Percentiles rank a stretch among this genome's conserved stretches.
Conservation (phyloP, 2,329 filamentous ascomycete genomes). For the Botrytis porri region DNA sequence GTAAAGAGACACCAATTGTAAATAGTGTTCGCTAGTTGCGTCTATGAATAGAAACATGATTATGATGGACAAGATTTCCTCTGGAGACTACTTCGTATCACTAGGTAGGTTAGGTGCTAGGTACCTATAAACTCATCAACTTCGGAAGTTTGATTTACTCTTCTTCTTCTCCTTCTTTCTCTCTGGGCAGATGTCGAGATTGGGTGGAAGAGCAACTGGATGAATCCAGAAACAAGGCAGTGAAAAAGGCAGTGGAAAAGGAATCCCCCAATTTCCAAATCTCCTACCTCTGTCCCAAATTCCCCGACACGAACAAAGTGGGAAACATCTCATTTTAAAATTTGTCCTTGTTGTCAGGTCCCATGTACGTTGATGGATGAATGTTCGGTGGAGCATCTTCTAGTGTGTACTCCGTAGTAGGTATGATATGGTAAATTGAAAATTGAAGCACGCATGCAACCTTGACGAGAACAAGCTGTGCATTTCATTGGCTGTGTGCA, state of each 20-base stretch:
- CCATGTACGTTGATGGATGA: neutral
- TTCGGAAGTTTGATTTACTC: neutral
- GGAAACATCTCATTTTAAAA: constrained; percentile 18
- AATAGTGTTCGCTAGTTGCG: neutral
- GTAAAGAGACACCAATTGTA: neutral
- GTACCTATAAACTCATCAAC: too few species aligned
- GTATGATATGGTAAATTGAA: neutral
- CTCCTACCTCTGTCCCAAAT: neutral
- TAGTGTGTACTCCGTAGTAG: too few species aligned
- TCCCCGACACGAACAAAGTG: neutral
- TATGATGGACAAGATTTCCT: neutral
- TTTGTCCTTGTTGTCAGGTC: neutral
- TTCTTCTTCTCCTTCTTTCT: neutral
- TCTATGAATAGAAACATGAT: constrained; percentile 3
- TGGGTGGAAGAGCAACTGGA: too few species aligned
- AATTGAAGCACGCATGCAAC: neutral
- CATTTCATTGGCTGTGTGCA: neutral
- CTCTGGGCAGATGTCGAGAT: neutral
- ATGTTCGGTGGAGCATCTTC: neutral
- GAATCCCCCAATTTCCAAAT: neutral
- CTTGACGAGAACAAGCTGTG: neutral
- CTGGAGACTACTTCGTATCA: neutral
- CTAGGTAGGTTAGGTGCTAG: too few species aligned
- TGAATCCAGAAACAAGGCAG: neutral
- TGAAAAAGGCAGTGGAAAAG: neutral